Percentiles rank a stretch among this genome's conserved stretches.
These are phyloP conservation scores for Fusarium setosum DNA, from an alignment of 2,329 filamentous ascomycete genomes.

Conservation along the genomic window DNA sequence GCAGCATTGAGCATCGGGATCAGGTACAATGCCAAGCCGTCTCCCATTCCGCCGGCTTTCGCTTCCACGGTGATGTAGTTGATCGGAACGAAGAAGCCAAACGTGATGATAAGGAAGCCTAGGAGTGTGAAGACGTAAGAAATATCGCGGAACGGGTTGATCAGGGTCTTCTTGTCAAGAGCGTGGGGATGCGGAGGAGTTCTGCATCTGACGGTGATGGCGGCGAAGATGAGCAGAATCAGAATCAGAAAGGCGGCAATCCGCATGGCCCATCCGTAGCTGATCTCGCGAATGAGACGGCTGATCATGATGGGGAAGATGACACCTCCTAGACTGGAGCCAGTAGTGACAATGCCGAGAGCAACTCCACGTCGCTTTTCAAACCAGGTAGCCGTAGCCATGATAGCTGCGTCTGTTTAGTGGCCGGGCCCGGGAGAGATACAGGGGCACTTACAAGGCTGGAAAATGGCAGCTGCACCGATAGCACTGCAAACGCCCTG, in stretches of 20 bases:
- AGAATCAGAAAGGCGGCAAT: not conserved
- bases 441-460: not conserved
- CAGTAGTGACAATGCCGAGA: slow-evolving; percentile 6
- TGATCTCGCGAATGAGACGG: not conserved
- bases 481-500: not conserved
- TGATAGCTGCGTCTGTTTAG: not conserved
- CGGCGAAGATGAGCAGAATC: not conserved
- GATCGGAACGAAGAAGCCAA: not conserved
- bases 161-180: not conserved
- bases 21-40: not conserved
- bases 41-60: not conserved
- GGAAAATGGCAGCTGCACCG: not conserved
- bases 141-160: not conserved
- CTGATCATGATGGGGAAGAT: slow-evolving; percentile 19
- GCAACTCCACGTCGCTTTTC: not conserved
- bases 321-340: slow-evolving; percentile 7
- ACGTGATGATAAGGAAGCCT: not conserved
- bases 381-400: slow-evolving; percentile 1
- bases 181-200: too few species aligned
- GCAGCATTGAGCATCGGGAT: not conserved
- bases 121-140: not conserved
- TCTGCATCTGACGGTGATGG: not conserved
- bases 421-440: not conserved
- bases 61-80: not conserved
- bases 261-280: slow-evolving; percentile 5